Evolutionary conservation across 1,284 basidiomycete species (phyloP), one percentile per base, ranked within the genome.

Genomic region (Ceratobasidium sp.): DNA sequence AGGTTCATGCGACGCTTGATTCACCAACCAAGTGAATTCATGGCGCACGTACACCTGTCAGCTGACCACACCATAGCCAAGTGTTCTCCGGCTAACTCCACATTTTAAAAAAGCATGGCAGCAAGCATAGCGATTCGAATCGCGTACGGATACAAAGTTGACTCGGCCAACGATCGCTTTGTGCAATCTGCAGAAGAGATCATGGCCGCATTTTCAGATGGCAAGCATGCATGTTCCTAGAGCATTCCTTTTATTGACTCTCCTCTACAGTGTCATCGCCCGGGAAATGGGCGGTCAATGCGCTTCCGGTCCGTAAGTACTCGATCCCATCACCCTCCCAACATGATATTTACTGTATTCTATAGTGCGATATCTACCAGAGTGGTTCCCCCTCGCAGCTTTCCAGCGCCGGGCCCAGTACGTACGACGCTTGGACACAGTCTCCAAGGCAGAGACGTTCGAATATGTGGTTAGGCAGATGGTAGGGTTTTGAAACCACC

Each of bases 131-230:
- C 59, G 3, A 14, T 62, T 27, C 16, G 62, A 5, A 31, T 64
- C 16, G 43, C 46, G 27, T 64, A 64, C 29, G 62, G 62, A 3
- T 64, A 64, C 62, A 49, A 48, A n/a, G 62, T 27, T 24, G 43
- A 64, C 13, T 64, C 62, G 22, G 16, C 14, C 41, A 19, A 64
- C 1, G 62, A 64, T 27, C 41, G 9, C 11, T 64, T 64, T n/a
- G 19, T 48, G 14, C 41, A 48, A 34, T 19, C 13, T 19, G 62
- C 62, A 49, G 62, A 64, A 4, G 43, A 64, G n/a, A 8, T 48
- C 24, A 48, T 64, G 46, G 19, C 22, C 14, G 41, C 13, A 6
- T 46, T 64, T 22, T 29, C 14, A 31, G 62, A 64, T 2, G 41
- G 62, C 49, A 29, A n/a, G n/a, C n/a, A n/a, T n/a, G n/a, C n/a